Evolutionary conservation across 2,329 filamentous ascomycete species (phyloP).

Genomic region (Chaetomium olivaceum): DNA sequence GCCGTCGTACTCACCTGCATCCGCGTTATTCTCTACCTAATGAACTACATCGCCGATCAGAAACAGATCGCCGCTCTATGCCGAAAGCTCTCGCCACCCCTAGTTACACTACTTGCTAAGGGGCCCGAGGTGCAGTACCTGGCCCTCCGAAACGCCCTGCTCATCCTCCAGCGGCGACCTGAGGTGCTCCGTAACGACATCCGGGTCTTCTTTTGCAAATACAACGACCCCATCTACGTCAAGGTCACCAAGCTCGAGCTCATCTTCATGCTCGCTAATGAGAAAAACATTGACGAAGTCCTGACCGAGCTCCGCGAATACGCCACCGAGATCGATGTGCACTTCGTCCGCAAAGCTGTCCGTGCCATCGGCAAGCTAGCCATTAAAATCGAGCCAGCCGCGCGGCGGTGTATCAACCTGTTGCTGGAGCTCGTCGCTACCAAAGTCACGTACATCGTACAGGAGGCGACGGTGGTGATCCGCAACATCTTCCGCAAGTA

Average conservation of each 20-base stretch:
- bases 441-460: constrained; percentile 98
- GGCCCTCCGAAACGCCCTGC: constrained; percentile 85
- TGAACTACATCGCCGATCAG: constrained; percentile 96
- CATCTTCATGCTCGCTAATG: constrained; percentile 97
- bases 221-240: constrained; percentile 99
- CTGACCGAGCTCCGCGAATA: constrained; percentile 93
- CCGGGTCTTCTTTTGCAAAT: constrained; percentile 99
- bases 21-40: constrained; percentile 91
- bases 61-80: constrained; percentile 85
- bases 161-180: constrained; percentile 89
- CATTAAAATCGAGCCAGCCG: constrained; percentile 97
- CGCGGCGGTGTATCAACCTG: constrained; percentile 86
- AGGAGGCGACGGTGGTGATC: constrained; percentile 98
- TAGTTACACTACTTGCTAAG: constrained; percentile 93
- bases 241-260: constrained; percentile 98
- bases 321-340: constrained; percentile 96
- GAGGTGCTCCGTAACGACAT: constrained; percentile 97
- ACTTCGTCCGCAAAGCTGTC: constrained; percentile 97
- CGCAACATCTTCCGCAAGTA: constrained; percentile 99
- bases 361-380: constrained; percentile 96
- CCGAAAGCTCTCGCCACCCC: constrained; percentile 88
- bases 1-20: constrained; percentile 95
- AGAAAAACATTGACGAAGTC: constrained; percentile 94
- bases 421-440: constrained; percentile 91
- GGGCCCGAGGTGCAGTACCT: constrained; percentile 98